Base-by-base conservation (phyloP, 2,329 filamentous ascomycete genomes). In the Huntiella omanensis region DNA sequence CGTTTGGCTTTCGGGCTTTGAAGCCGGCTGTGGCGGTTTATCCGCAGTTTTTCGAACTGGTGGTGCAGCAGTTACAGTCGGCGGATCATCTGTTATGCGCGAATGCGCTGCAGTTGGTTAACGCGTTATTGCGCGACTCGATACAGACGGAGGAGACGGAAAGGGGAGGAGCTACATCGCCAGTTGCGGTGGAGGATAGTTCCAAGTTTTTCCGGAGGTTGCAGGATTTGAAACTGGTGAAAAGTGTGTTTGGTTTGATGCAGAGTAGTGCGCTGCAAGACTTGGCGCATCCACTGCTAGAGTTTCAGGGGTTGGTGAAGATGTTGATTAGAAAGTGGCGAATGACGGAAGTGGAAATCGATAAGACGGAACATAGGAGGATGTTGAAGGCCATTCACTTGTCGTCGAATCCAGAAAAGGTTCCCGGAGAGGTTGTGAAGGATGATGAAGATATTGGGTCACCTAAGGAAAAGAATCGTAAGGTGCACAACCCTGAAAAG, bases 41-140 rank as follows among this genome's bases (percentile, higher is more conserved):
- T 59, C 86, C 88, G 17, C 83, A 92, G 54, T 98, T 98, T 61
- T 80, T 96, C 53, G 87, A 93, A 58, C 83, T 92, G 60, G 80
- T 96, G 45, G 86, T 98, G 52, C 82, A 80, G 57, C 82, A 93
- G 59, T 70, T 98, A 49, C 85, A 87, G 50, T 93, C 86, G 13
- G 88, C 87, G 40, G 91, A 98, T 60, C 91, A 98, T 63, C 83
- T 87, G 3, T 71, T 98, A 28, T 96, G 91, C 64, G 88, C 86
- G 52, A 96, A 95, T 63, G 84, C 91, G 1, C 70, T 98, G 46
- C 91, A 94, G 68, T 69, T 98, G 48, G 84, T 98, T 61, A 98
- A 98, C 59, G 85, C 88, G 1, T 69, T 98, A 40, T 93, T 96
- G 66, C 75, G 91, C 45, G 91, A 98, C 60, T 83, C 86, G 4